phyloP scores from a whole-genome alignment of 2,329 filamentous ascomycete species.

The Waltergamsia citrina region DNA sequence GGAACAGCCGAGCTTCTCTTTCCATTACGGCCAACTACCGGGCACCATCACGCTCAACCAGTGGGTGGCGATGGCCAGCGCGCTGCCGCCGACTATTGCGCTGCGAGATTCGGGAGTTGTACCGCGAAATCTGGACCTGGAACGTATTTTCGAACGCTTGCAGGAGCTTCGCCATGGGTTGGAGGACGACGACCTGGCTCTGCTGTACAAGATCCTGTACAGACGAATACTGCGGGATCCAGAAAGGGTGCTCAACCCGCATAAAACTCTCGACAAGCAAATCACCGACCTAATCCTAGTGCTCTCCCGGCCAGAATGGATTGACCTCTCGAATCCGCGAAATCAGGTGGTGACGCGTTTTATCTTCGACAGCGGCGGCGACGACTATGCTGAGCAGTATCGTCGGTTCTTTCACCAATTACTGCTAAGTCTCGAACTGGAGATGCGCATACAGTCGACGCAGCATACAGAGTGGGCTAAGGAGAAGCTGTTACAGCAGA shows the following conservation, averaged over 20 bases:
- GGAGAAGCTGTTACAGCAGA: slow-evolving; percentile 51
- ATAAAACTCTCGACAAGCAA: slow-evolving; percentile 58
- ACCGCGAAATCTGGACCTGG: slow-evolving; percentile 52
- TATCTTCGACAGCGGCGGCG: slow-evolving; percentile 43
- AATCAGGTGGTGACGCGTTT: slow-evolving; percentile 69
- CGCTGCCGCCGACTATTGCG: slow-evolving; percentile 42
- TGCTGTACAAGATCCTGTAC: slow-evolving; percentile 57
- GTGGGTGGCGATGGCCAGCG: slow-evolving; percentile 53
- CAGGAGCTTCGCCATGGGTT: slow-evolving; percentile 46
- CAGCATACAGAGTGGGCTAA: slow-evolving; percentile 54
- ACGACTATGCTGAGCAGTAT: slow-evolving; percentile 34
- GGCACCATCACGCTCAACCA: slow-evolving; percentile 66
- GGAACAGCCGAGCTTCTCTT: slow-evolving; percentile 64
- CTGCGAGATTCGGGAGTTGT: slow-evolving; percentile 48
- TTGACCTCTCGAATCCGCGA: slow-evolving; percentile 59
- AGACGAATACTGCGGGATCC: slow-evolving; percentile 58
- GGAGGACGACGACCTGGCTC: slow-evolving; percentile 46
- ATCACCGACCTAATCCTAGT: slow-evolving; percentile 64
- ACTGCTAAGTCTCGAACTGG: slow-evolving; percentile 63
- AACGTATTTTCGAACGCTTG: slow-evolving; percentile 47
- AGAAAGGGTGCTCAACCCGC: slow-evolving; percentile 49
- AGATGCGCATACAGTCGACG: slow-evolving; percentile 56
- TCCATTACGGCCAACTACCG: slow-evolving; percentile 54
- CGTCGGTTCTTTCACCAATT: slow-evolving; percentile 67
- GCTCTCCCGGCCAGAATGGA: slow-evolving; percentile 58